These are phyloP conservation scores for Ramicandelaber brevisporus DNA, from an alignment of 192 early-diverging fungal genomes.

Conservation along the genomic window DNA sequence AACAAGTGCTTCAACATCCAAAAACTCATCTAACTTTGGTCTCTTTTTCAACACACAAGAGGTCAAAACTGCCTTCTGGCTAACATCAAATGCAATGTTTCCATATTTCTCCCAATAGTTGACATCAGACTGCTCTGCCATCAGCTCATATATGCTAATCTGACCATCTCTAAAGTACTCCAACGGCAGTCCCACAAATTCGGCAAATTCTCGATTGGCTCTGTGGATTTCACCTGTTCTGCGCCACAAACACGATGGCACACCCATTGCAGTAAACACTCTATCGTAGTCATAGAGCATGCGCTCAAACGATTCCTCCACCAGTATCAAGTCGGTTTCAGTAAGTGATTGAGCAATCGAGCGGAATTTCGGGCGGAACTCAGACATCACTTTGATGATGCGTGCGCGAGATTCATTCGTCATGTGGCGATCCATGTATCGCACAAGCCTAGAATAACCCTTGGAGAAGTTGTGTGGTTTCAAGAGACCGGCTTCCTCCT, in stretches of 20 bases:
- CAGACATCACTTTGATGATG: slow-evolving; percentile 68
- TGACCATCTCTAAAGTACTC: slow-evolving; percentile 54
- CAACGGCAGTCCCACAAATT: slow-evolving; percentile 57
- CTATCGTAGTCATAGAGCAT: slow-evolving; percentile 86
- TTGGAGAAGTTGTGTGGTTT: slow-evolving; percentile 95
- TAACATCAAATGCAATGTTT: slow-evolving; percentile 87
- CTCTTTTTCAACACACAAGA: slow-evolving; percentile 48
- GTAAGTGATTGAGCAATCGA: slow-evolving; percentile 67
- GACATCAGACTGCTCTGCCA: slow-evolving; percentile 80
- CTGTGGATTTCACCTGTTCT: slow-evolving; percentile 93
- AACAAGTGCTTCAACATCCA: slow-evolving; percentile 11
- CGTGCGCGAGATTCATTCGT: slow-evolving; percentile 36
- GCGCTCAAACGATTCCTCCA: slow-evolving; percentile 90
- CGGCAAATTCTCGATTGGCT: slow-evolving; percentile 83
- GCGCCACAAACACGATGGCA: slow-evolving; percentile 87
- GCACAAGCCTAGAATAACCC: slow-evolving; percentile 66
- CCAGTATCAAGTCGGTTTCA: slow-evolving; percentile 80
- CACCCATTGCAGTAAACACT: slow-evolving; percentile 81
- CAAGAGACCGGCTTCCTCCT: slow-evolving; percentile 82
- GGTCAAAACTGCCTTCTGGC: slow-evolving; percentile 88
- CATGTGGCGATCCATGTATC: slow-evolving; percentile 78
- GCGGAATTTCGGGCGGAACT: slow-evolving; percentile 72
- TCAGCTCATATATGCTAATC: slow-evolving; percentile 40
- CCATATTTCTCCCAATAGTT: slow-evolving; percentile 99
- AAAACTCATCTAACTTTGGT: no score